Evolutionary conservation across 176 grass and related monocot genomes (phyloP), one percentile per base, ranked within the genome.

Genomic region (Juncus inflexus): DNA sequence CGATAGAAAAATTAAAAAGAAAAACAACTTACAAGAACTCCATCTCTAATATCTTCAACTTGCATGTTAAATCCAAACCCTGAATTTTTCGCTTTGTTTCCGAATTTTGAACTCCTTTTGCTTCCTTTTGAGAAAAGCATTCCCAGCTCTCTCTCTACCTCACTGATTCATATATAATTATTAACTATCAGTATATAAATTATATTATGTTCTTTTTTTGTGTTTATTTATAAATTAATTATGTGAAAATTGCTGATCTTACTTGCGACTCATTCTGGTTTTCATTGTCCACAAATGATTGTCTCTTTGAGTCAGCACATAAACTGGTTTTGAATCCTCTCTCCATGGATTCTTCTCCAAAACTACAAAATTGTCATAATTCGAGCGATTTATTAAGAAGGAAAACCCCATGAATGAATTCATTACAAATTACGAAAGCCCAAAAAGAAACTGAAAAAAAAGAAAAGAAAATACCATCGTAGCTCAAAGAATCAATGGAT

Each of bases 321-420:
- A 97, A 37, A 97, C 94, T 35, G 88, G 85, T 28, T 97, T 97
- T 0, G 88, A 58, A 45, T 80, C 88, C 81, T 91, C 94, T 37
- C 94, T 91, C 94, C 94, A 97, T 49, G 94, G 94, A 75, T 97
- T 97, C 70, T 83, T 80, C 61, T 97, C 94, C 64, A 97, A 53
- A 10, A 97, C 94, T 97, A 61, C 10, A 81, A 79, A 56, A 80
- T 36, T 53, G 75, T 43, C 60, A 70, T 41, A 39, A 81, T 39
- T 7, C 82, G 14, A 63, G 5, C 42, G 0, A 19, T 40, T 83
- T 51, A 78, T 49, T 9, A 50, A 63, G 14, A 28, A 28, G 19
- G 19, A 28, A 63, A 63, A 63, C 35, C 35, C 12, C 3, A 14
- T 36, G 15, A 16, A 63, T 63, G 5, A 62, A 9, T 9, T 16